Evolutionary conservation across 2,329 filamentous ascomycete species (phyloP), one percentile per base, ranked within the genome.

Genomic region (Cordyceps fumosorosea): DNA sequence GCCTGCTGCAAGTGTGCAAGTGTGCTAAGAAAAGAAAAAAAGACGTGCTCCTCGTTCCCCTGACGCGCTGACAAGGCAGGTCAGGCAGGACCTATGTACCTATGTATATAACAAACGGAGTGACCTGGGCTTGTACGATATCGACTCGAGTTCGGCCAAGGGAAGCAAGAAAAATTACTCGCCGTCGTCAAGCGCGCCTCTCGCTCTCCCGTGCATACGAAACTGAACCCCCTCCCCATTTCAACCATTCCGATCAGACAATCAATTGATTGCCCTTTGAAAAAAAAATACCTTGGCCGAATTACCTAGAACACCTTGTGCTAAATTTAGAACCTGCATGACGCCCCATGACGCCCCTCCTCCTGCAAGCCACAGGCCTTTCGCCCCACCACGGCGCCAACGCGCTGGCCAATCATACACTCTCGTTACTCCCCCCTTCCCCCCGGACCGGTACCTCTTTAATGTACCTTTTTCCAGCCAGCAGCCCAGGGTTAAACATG

Each of bases 351-450:
- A 48, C 44, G 55, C 44, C 55, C 42, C 42, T 14, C 32, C 47
- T 58, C 45, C 56, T 58, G 56, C 56, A 58, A 58, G 56, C 56
- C 56, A 58, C 56, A 6, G 22, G 8, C 42, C 44, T 37, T 44
- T 5, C 34, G 45, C 56, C 56, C 56, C 56, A 45, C 56, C 56
- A 24, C 45, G 40, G 56, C 56, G 56, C 45, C 56, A 42, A 58
- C 14, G n/a, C 45, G 20, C 56, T 42, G 18, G 34, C 56, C 56
- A 58, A 58, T 58, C 45, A 51, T 5, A 16, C 44, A 10, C 32
- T 11, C 7, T 58, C 29, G 8, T 58, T 12, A 7, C 18, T 40
- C 29, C 29, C 29, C 44, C 44, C 44, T 5, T 24, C 29, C 29
- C 29, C 55, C 44, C 44, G 3, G n/a, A 8, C 29, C 48, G 29